phyloP scores from a whole-genome alignment of 169 alveolate genomes.

The Eimeria acervulina region DNA sequence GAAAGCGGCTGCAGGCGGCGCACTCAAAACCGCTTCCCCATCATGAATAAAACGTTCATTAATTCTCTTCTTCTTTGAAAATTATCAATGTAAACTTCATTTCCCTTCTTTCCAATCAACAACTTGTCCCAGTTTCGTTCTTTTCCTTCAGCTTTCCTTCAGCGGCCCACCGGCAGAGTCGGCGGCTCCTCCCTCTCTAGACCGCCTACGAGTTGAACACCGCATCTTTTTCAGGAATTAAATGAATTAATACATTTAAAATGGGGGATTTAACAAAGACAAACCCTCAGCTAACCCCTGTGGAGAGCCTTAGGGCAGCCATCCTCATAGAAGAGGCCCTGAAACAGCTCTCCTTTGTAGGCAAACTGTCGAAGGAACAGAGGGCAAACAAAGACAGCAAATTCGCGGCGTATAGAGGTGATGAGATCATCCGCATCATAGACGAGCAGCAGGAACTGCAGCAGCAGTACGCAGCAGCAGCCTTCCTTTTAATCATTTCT shows the following conservation, averaged over 20 bases:
- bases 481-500: no score
- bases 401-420: slow-evolving; percentile 69
- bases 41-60: not conserved
- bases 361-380: slow-evolving; percentile 7
- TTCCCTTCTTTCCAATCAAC: not conserved
- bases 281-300: slow-evolving; percentile 58
- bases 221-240: not conserved
- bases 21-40: not conserved
- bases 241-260: not conserved
- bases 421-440: slow-evolving; percentile 63
- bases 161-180: not conserved
- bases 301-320: slow-evolving; percentile 68
- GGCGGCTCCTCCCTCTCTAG: slow-evolving; percentile 37
- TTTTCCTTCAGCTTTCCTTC: not conserved
- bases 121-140: not conserved
- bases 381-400: not conserved
- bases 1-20: slow-evolving; percentile 16
- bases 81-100: not conserved
- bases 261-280: not conserved
- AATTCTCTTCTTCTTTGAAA: not conserved
- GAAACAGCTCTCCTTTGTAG: slow-evolving; percentile 60
- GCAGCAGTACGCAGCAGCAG: slow-evolving; percentile 55
- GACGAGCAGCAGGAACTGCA: slow-evolving; percentile 56
- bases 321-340: slow-evolving; percentile 69
- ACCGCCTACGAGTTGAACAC: not conserved